Base-by-base conservation (phyloP, 768 basidiomycete species). In the Boletus speciosus region DNA sequence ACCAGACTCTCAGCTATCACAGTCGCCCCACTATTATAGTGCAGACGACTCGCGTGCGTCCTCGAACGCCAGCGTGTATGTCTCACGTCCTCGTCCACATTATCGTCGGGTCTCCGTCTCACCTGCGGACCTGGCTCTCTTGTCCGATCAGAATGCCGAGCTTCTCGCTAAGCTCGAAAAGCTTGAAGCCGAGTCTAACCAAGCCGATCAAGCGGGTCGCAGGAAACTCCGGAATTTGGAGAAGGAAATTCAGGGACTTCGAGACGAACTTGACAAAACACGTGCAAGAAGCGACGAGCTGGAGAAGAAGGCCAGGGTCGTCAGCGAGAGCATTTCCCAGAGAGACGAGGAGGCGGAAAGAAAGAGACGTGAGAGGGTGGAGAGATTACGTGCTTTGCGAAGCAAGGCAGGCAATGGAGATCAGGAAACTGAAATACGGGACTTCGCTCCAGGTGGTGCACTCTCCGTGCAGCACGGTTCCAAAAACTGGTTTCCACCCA, bases 111-210 rank as follows among this genome's bases (percentile, higher is more conserved):
- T 87, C 41, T 83, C 87, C 42, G 80, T 88, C 51, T 83, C 85
- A 4, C 82, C 83, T 2, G 72, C 79, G 15, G 89, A 91, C 54
- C 77, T 93, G 27, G 81, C 83, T 3, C 74, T 80, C 7, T 81
- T 93, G 40, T 81, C 88, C 1, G 88, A 90, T 63, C 90, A 94
- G 71, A 94, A 94, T 61, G 82, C 85, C 0, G 90, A 93, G 58
- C 83, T 94, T 15, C 71, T 89, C 5, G 71, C 78, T 25, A 90
- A 90, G 59, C 77, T 94, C 6, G 86, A 92, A 69, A 78, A 79
- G 55, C 78, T 94, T 10, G 88, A 93, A 66, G 68, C 77, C 1
- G 90, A 93, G 55, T 83, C 90, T 15, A 69, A 68, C 11, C 78
- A 79, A 41, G 77, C 85, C 2, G 90, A 93, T 60, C 78, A 79